These are phyloP conservation scores for Mesembryanthemum crystallinum DNA, from an alignment of 148 eudicot species.

Conservation along the genomic window DNA sequence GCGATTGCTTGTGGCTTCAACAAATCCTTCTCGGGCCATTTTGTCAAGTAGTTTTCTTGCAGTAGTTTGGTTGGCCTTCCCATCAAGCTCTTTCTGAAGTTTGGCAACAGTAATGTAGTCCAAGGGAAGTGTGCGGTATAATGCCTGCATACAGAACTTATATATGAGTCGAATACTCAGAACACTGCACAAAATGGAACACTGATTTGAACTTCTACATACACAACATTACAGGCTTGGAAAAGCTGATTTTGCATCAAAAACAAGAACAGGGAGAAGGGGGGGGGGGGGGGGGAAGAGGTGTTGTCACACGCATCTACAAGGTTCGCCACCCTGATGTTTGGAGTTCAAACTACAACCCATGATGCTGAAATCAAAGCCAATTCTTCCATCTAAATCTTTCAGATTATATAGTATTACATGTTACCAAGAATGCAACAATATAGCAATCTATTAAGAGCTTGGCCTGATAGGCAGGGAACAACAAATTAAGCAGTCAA, in stretches of 20 bases:
- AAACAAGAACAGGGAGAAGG: background rate
- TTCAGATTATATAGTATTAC: background rate
- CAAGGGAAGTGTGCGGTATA: constrained; percentile 86
- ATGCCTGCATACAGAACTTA: constrained; percentile 54
- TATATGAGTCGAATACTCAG: background rate
- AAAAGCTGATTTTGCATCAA: background rate
- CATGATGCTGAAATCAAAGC: background rate
- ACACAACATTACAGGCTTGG: background rate
- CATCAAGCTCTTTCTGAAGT: constrained; percentile 80
- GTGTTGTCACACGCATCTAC: too few relatives aligned
- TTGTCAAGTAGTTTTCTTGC: constrained; percentile 74
- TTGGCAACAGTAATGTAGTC: constrained; percentile 63
- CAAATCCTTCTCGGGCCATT: constrained; percentile 80
- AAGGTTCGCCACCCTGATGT: background rate
- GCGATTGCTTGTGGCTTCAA: constrained; percentile 68
- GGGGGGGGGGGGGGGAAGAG: too few relatives aligned
- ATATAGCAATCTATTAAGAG: background rate
- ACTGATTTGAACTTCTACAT: background rate
- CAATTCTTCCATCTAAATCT: background rate
- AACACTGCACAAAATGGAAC: background rate
- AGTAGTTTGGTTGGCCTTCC: constrained; percentile 58
- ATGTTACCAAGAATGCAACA: background rate
- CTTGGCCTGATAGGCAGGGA: too few relatives aligned
- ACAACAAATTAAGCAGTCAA: too few relatives aligned
- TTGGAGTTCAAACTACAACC: background rate